A percentile compares a stretch with the other conserved stretches of the same genome.
Conservation (phyloP, 2,329 filamentous ascomycete species). For the Bipolaris bicolor region DNA sequence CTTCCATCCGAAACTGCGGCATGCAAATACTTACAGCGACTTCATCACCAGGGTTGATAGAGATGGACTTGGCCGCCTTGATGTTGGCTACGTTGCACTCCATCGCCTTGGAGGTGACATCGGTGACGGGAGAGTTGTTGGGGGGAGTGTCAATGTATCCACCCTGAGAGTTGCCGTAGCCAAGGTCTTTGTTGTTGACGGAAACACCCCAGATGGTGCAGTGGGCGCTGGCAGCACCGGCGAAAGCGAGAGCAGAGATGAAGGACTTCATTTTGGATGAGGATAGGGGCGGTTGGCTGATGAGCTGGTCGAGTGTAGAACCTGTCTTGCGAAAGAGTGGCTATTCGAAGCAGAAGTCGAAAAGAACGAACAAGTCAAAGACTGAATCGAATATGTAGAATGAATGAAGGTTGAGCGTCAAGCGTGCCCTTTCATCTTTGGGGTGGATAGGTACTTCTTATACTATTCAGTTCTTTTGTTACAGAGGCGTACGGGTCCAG, state of each 20-base stretch:
- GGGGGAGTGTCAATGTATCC: conserved; percentile 58
- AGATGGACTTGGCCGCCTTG: conserved; percentile 51
- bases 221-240: conserved; percentile 41
- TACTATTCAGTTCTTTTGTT: conserved; percentile 16
- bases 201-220: conserved; percentile 46
- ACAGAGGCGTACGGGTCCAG: neutral
- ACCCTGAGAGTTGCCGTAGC: conserved; percentile 42
- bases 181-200: conserved; percentile 52
- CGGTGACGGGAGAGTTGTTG: conserved; percentile 45
- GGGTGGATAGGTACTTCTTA: conserved; percentile 23
- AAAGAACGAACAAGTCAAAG: conserved; percentile 25
- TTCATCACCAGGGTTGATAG: conserved; percentile 57
- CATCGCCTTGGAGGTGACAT: conserved; percentile 45
- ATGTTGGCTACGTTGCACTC: conserved; percentile 45
- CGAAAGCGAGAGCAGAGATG: conserved; percentile 38
- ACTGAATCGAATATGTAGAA: conserved; percentile 23
- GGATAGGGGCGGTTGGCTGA: conserved; percentile 6
- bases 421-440: conserved; percentile 32
- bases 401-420: conserved; percentile 38
- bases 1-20: neutral
- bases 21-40: conserved; percentile 32
- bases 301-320: conserved; percentile 7
- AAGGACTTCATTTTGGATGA: conserved; percentile 42
- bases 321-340: conserved; percentile 19
- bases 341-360: conserved; percentile 23